Evolutionary conservation across 768 basidiomycete species (phyloP).

Genomic region (Mycena metata): DNA sequence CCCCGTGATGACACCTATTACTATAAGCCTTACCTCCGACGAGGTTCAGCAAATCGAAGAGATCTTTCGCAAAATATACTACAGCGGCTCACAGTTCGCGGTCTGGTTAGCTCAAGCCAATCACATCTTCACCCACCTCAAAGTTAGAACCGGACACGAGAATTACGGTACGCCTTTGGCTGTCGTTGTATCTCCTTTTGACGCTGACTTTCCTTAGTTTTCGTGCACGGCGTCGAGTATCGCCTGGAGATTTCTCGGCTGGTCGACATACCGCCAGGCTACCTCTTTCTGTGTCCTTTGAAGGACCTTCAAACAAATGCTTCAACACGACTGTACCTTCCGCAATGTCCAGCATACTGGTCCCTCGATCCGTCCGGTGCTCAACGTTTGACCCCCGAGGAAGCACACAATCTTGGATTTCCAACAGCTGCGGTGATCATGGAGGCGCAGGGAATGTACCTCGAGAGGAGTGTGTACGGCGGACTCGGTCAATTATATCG

Average conservation of each 20-base stretch:
- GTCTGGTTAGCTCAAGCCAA: background rate
- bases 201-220: too few relatives aligned
- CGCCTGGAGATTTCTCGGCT: too few relatives aligned
- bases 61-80: too few relatives aligned
- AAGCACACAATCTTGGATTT: background rate
- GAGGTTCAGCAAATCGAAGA: too few relatives aligned
- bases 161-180: slow-evolving; percentile 35
- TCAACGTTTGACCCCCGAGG: background rate
- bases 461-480: background rate
- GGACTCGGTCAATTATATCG: background rate
- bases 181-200: slow-evolving; percentile 13
- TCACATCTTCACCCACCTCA: background rate
- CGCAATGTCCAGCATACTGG: background rate
- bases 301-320: background rate
- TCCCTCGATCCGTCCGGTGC: background rate
- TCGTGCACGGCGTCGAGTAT: too few relatives aligned
- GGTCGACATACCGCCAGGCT: too few relatives aligned
- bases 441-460: too few relatives aligned
- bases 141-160: background rate
- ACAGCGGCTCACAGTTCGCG: too few relatives aligned
- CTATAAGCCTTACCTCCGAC: too few relatives aligned
- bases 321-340: too few relatives aligned
- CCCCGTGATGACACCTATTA: too few relatives aligned
- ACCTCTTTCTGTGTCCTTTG: too few relatives aligned
- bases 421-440: background rate